Evolutionary conservation across 1,284 basidiomycete genomes (phyloP), one percentile per base, ranked within the genome.

Genomic region (Pseudozyma thailandica): DNA sequence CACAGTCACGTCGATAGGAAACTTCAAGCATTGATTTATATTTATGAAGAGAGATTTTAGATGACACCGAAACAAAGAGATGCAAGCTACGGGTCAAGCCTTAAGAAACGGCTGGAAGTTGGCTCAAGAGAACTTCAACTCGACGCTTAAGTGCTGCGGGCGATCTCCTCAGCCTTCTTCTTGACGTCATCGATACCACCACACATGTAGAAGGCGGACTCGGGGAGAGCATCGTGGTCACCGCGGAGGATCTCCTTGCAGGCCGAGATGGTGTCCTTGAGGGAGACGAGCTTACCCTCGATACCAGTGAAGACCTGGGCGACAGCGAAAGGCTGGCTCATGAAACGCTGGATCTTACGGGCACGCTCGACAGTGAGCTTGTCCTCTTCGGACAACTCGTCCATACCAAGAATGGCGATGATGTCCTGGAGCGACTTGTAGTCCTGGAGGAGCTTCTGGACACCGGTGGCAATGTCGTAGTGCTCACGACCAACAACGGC

Each of bases 281-380:
- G 72, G 20, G 93, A 87, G 46, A 98, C 94, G 69, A 98, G 92
- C 84, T 91, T 91, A 80, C 94, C 95, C 88, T 96, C 93, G 83
- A 93, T 94, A 88, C 95, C 95, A 83, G 95, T 98, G 90, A 98
- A 98, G 85, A 96, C 92, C 72, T 97, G 93, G 62, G 95, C 95
- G 85, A 98, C 95, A 84, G 93, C 91, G 92, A 98, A 98, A 71
- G 95, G 94, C 87, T 98, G 94, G 78, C 93, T 96, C 94, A 97
- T 96, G 92, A 96, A 96, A 88, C 84, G 76, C 83, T 86, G 86
- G 77, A 87, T 86, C 85, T 87, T 87, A 80, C 87, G 86, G 59
- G 87, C 86, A 78, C 87, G 86, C 85, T 88, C 87, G 85, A 96
- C 95, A 78, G 93, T 95, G 75, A 98, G 87, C 87, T 98, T 98